Base-by-base conservation (phyloP, 768 basidiomycete species). In the Coprinopsis cinerea region DNA sequence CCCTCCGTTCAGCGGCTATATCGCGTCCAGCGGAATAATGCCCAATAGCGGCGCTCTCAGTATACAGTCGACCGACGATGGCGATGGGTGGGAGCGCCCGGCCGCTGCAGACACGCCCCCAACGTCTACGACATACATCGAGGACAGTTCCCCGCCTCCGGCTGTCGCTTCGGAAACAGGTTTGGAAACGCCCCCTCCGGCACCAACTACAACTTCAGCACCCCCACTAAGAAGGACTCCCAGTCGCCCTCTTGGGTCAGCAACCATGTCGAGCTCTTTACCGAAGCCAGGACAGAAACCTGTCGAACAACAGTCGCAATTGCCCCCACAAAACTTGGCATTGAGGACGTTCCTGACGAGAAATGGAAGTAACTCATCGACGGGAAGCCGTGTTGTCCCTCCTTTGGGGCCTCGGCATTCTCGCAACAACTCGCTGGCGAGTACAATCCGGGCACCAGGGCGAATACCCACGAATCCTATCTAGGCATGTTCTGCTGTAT, bases 381-480 rank as follows among this genome's bases (percentile, higher is more conserved):
- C 24, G 9, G 7, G 11, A 10, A 40, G 10, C 18, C 18, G 11
- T 40, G 18, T 25, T 11, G 10, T 9, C 18, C 7, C 37, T 43
- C 41, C 41, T 25, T 22, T 26, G 41, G 41, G 41, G 9, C 23
- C 41, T 20, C 36, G 36, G 6, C 9, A 10, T 9, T 39, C 36
- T 18, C 36, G 10, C 17, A 39, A 6, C 36, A 39, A 18, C 17
- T 18, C 36, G 10, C 17, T 39, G 10, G 18, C 17, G 7, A 39
- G 17, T 18, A 18, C 17, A 6, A 18, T 6, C 10, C 15, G 17
- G 30, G 30, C 9, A 46, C 15, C 39, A 32, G 30, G 15, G 30
- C 30, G 30, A 32, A n/a, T 35, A 27, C 52, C 49, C 50, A 49
- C 45, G 49, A 50, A 36, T n/a, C n/a, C n/a, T n/a, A n/a, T n/a